These are phyloP conservation scores for Phoma sp. DNA, from an alignment of 2,329 filamentous ascomycete genomes.

Conservation along the genomic window DNA sequence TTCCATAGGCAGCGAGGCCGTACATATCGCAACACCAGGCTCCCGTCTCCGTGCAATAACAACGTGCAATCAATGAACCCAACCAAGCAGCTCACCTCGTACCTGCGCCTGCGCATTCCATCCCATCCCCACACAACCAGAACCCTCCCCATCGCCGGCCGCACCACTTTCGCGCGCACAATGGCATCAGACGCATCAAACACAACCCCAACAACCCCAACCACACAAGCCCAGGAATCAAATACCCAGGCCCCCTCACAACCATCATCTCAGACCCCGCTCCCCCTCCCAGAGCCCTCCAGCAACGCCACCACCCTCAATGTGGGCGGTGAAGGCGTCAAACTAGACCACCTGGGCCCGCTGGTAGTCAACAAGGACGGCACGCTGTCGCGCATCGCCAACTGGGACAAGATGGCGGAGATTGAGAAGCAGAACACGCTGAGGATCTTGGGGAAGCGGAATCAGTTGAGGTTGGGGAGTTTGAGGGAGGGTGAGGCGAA, in stretches of 20 bases:
- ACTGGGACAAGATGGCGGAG: slow-evolving; percentile 75
- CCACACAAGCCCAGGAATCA: not conserved
- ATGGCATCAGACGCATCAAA: slow-evolving; percentile 8
- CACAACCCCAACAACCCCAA: not conserved
- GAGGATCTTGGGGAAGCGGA: slow-evolving; percentile 70
- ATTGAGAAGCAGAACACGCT: slow-evolving; percentile 71
- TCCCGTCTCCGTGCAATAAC: not conserved
- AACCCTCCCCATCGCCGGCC: not conserved
- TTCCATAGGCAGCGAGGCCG: not conserved
- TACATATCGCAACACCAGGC: not conserved
- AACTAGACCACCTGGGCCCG: slow-evolving; percentile 72
- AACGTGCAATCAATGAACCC: slow-evolving; percentile 1
- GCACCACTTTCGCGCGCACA: not conserved
- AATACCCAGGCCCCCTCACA: not conserved
- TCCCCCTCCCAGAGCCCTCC: slow-evolving; percentile 5
- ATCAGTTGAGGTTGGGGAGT: slow-evolving; percentile 65
- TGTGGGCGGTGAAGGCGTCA: slow-evolving; percentile 52
- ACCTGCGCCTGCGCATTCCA: not conserved
- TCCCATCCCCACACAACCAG: not conserved
- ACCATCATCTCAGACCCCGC: not conserved
- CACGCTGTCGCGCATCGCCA: slow-evolving; percentile 71
- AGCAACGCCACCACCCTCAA: slow-evolving; percentile 30
- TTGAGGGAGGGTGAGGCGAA: slow-evolving; percentile 50
- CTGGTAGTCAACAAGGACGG: slow-evolving; percentile 77
- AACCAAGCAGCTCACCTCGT: not conserved